Conservation (phyloP, 2,329 filamentous ascomycete species). For the Ophioceras dolichostomum region DNA sequence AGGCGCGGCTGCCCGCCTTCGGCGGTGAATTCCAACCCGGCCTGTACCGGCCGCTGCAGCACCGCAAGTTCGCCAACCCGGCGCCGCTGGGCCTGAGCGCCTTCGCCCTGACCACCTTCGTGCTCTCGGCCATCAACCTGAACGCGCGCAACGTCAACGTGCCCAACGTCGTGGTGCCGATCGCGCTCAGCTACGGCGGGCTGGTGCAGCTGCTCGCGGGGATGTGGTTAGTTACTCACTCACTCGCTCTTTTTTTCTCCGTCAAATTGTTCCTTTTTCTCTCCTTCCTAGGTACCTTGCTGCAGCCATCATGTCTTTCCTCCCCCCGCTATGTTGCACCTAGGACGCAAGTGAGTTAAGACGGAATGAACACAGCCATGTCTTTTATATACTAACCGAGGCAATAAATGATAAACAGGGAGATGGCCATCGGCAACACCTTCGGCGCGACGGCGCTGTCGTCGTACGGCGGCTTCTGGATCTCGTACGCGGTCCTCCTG, state of each 20-base stretch:
- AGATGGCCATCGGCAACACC: constrained; percentile 80
- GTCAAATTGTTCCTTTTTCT: constrained; percentile 2
- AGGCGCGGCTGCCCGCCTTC: constrained; percentile 42
- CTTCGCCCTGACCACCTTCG: constrained; percentile 75
- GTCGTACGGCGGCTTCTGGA: constrained; percentile 79
- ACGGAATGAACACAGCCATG: too few relatives aligned
- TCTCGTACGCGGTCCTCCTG: constrained; percentile 59
- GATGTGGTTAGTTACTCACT: constrained; percentile 57
- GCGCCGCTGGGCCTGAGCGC: constrained; percentile 65
- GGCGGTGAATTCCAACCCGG: constrained; percentile 65
- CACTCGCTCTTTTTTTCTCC: background rate
- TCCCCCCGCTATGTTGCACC: too few relatives aligned
- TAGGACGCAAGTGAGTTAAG: too few relatives aligned
- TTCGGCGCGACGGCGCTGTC: constrained; percentile 73
- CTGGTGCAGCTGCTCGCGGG: constrained; percentile 68
- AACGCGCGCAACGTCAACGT: constrained; percentile 43
- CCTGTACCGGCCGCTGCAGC: constrained; percentile 47
- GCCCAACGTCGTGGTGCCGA: constrained; percentile 55
- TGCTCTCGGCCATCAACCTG: constrained; percentile 65
- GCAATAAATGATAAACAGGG: too few relatives aligned
- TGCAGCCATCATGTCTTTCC: too few relatives aligned
- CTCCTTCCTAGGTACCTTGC: too few relatives aligned
- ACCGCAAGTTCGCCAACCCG: constrained; percentile 68
- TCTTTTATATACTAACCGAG: too few relatives aligned
- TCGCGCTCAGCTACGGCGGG: constrained; percentile 66